Base-by-base conservation (phyloP, 2,329 filamentous ascomycete species). In the Parafenestella ontariensis region DNA sequence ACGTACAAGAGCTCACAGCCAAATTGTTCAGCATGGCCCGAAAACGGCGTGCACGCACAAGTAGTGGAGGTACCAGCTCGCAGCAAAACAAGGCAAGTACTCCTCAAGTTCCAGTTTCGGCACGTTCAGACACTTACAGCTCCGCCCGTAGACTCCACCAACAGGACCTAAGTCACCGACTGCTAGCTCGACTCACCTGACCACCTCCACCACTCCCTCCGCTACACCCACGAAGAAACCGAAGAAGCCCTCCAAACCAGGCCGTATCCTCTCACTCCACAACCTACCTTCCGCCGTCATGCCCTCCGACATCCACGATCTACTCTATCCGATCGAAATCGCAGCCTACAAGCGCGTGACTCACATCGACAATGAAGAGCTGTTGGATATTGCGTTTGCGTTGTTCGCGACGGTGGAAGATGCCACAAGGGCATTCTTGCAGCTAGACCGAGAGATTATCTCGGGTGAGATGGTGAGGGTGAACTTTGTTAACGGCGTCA, bases 401-500 rank as follows among this genome's bases (percentile, higher is more conserved):
- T n/a, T 48, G 29, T 40, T 40, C 31, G 23, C 24, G 9, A 40
- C 33, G 2, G 20, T 23, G 3, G 29, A 18, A 1, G 20, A 40
- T 20, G 34, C 45, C 21, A 24, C 3, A n/a, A 17, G 23, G 6
- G 33, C 24, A 17, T 48, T 48, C 29, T 15, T 39, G 11, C 23
- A 8, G 11, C 24, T 48, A 9, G 15, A 48, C 18, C 24, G 23
- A 24, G 37, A 6, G 33, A n/a, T 26, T 2, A 10, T 26, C 3
- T 4, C 9, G 17, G 44, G 44, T 11, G 21, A 15, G 10, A 34
- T 10, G 13, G 26, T 37, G 21, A 21, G 31, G 6, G 44, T 17
- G 20, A 37, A 46, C n/a, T 46, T 37, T 13, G 44, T 36, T 21
- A 46, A 37, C 15, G 44, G 20, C 20, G 44, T 46, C 5, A 46